A percentile compares a stretch with the other conserved stretches of the same genome.
Evolutionary conservation across 2,329 filamentous ascomycete genomes (phyloP).

Genomic region (Cryoendolithus antarcticus): DNA sequence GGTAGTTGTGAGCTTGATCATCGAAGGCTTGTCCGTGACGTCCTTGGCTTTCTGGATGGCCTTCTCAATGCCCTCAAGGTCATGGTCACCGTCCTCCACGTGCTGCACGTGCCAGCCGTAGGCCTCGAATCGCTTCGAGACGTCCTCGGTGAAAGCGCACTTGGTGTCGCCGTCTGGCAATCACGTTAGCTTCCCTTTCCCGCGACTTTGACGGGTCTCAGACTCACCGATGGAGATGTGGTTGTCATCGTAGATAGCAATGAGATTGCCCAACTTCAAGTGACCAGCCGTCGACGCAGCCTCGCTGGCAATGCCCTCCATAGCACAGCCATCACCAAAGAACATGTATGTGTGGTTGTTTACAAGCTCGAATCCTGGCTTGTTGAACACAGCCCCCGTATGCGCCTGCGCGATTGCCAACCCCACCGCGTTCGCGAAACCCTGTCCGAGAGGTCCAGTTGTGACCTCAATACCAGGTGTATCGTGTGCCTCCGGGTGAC

Average conservation of each 20-base stretch:
- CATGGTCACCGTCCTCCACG: conserved; percentile 78
- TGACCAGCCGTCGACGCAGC: conserved; percentile 87
- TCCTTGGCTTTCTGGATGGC: conserved; percentile 76
- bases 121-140: conserved; percentile 83
- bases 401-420: conserved; percentile 93
- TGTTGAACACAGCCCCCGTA: conserved; percentile 87
- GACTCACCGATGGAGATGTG: conserved; percentile 68
- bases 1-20: conserved; percentile 95
- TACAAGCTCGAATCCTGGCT: conserved; percentile 78
- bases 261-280: conserved; percentile 94
- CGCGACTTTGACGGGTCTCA: background rate
- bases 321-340: conserved; percentile 95
- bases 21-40: conserved; percentile 88
- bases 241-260: conserved; percentile 97
- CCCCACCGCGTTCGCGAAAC: conserved; percentile 94
- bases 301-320: conserved; percentile 95
- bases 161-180: conserved; percentile 78
- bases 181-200: conserved; percentile 7
- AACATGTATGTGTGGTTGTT: conserved; percentile 97
- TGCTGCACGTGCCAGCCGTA: conserved; percentile 90
- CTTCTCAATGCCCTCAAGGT: conserved; percentile 75
- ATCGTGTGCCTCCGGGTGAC: conserved; percentile 93
- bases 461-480: conserved; percentile 96
- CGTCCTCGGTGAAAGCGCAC: conserved; percentile 93
- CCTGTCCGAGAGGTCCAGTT: conserved; percentile 93